Evolutionary conservation across 2,329 filamentous ascomycete genomes (phyloP), one percentile per base, ranked within the genome.

Genomic region (Drechslerella coelobrocha): DNA sequence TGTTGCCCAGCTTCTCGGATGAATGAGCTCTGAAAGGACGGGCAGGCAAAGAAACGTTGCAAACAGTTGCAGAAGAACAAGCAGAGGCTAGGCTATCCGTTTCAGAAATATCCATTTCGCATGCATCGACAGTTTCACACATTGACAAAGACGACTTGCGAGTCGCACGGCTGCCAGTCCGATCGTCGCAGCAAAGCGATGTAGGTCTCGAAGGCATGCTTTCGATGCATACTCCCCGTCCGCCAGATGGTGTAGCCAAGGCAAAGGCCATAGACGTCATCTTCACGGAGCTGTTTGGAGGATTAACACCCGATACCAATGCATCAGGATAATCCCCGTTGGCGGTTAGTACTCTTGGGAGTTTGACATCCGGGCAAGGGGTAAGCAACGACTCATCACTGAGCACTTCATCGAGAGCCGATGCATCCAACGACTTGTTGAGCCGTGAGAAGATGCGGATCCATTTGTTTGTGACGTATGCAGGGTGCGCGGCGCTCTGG

Each of bases 191-290:
- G 2, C 5, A 24, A 31, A 24, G 26, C 10, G 27, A 41, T 6
- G 29, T 34, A 12, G 56, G 37, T 24, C 56, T 48, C 1, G 21
- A 34, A 14, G 63, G 63, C 63, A 68, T 68, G 31, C 55, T 68
- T 47, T 68, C 63, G 23, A 61, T 68, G 39, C 51, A 68, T 19
- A 39, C 12, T 4, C 62, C 56, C 37, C 56, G 63, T 23, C 19
- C n/a, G 9, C 51, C 63, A 12, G 24, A 17, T 2, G 63, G 63
- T 7, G 63, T 34, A 4, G 55, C 56, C 34, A 68, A n/a, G 4
- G 63, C 63, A 27, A 68, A 68, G 21, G 63, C 63, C 63, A 68
- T 61, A 8, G 63, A 68, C 48, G 50, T 61, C 12, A 61, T 56
- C 39, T 61, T 68, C 6, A 23, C 29, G 24, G 26, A 14, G 12